Conservation (phyloP, 2,329 filamentous ascomycete species). For the Zymoseptoria pseudotritici region DNA sequence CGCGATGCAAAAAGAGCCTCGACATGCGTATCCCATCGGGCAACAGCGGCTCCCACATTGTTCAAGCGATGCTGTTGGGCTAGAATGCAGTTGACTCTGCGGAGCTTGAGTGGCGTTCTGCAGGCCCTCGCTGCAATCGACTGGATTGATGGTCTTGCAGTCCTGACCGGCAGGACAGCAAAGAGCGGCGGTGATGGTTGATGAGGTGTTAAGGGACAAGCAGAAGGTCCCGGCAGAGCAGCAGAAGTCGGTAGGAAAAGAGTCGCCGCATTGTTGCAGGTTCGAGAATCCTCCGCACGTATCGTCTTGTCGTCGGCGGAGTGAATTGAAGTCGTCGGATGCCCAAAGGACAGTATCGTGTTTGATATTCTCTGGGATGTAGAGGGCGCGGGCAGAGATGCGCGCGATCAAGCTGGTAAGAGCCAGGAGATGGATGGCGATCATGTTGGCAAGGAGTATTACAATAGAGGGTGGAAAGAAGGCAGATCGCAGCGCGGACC, state of each 20-base stretch:
- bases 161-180: conserved; percentile 57
- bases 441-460: conserved; percentile 22
- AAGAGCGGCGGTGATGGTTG: conserved; percentile 60
- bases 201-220: conserved; percentile 51
- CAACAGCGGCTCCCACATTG: conserved; percentile 59
- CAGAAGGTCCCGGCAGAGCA: conserved; percentile 52
- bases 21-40: conserved; percentile 64
- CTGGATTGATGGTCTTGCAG: conserved; percentile 56
- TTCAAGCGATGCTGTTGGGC: conserved; percentile 49
- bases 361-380: conserved; percentile 18
- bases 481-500: conserved; percentile 1
- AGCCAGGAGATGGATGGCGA: conserved; percentile 19
- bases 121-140: conserved; percentile 55
- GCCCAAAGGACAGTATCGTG: conserved; percentile 11
- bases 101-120: conserved; percentile 55
- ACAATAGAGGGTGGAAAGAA: conserved; percentile 5
- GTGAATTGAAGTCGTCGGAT: conserved; percentile 13
- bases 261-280: conserved; percentile 46
- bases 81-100: conserved; percentile 57
- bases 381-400: conserved; percentile 16
- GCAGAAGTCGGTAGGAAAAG: conserved; percentile 59
- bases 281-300: conserved; percentile 46
- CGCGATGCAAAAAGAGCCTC: conserved; percentile 45
- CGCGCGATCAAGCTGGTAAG: conserved; percentile 4
- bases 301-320: conserved; percentile 16